Evolutionary conservation across 1,284 basidiomycete genomes (phyloP), one percentile per base, ranked within the genome.

Genomic region (Moesziomyces globuligerus): DNA sequence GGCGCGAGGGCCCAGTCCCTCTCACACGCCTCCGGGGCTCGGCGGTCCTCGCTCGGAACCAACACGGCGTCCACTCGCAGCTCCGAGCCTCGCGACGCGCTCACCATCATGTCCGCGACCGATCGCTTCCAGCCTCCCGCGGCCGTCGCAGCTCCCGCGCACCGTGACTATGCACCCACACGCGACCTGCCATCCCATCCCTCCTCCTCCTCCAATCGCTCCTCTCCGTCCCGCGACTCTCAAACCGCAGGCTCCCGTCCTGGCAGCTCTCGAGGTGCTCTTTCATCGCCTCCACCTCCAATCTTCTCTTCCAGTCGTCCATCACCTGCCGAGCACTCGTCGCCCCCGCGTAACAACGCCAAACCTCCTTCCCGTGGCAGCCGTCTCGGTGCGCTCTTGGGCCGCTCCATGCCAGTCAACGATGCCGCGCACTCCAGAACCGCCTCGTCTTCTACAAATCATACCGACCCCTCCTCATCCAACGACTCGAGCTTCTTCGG

Each of bases 401-500:
- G 60, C 20, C 48, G 56, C 26, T 28, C 44, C 8, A 8, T 48
- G 25, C 47, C 41, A 2, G 40, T 11, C 48, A 57, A 47, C 40
- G 40, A 43, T 13, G 17, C 15, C 3, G 10, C 15, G 4, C 55
- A 58, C 38, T 42, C 62, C 7, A 48, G 62, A 24, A 50, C 45
- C 28, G 38, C 41, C 7, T 66, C 62, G 3, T 42, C 47, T 3
- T 58, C 62, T 7, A 54, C 55, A 26, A 58, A 46, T 20, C 55
- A 58, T 3, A 58, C 55, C 25, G 62, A 66, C 21, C 24, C 40
- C 17, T 40, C 43, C 3, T 50, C 47, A 0, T 58, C 62, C 11
- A 48, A 47, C 34, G 59, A 62, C 25, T 52, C 67, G 7, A 43
- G 57, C 55, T 64, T 64, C 48, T 70, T 64, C 40, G 48, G 44